phyloP scores from a whole-genome alignment of 2,329 filamentous ascomycete genomes.

The Neonectria magnoliae region DNA sequence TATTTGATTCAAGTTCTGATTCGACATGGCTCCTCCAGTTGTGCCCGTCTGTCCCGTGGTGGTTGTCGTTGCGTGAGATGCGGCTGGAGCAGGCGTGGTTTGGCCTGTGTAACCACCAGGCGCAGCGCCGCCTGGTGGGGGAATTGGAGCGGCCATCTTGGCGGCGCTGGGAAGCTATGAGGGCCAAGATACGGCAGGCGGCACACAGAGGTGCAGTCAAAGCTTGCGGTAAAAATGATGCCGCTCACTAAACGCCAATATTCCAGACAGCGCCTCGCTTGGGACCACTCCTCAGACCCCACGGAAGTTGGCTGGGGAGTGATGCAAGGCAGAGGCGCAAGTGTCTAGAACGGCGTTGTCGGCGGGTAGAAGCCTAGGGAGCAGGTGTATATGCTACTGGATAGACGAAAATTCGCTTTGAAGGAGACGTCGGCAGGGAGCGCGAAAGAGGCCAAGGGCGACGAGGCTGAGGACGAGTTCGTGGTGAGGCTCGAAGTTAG shows the following conservation, averaged over 20 bases:
- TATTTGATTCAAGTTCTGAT: constrained; percentile 95
- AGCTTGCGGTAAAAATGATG: background rate
- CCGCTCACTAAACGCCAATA: constrained; percentile 25
- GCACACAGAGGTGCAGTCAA: background rate
- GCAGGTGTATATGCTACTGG: background rate
- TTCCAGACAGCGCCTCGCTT: constrained; percentile 5
- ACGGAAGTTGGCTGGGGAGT: constrained; percentile 2
- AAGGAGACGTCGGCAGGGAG: background rate
- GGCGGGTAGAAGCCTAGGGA: background rate
- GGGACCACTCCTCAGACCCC: constrained; percentile 9
- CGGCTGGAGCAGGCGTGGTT: constrained; percentile 48
- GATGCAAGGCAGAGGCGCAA: constrained; percentile 15
- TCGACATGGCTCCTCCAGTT: constrained; percentile 67
- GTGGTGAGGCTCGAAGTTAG: constrained; percentile 24
- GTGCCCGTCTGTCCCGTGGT: constrained; percentile 46
- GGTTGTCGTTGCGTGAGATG: constrained; percentile 35
- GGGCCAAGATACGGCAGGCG: background rate
- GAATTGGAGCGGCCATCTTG: constrained; percentile 49
- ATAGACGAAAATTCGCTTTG: background rate
- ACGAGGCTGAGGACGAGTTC: constrained; percentile 19
- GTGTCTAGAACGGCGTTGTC: constrained; percentile 3
- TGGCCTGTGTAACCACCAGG: constrained; percentile 46
- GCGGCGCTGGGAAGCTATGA: constrained; percentile 1
- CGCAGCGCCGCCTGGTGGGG: constrained; percentile 44
- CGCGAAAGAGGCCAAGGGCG: constrained; percentile 8